phyloP scores from a whole-genome alignment of 192 early-diverging fungal species.

The Podila clonocystis region DNA sequence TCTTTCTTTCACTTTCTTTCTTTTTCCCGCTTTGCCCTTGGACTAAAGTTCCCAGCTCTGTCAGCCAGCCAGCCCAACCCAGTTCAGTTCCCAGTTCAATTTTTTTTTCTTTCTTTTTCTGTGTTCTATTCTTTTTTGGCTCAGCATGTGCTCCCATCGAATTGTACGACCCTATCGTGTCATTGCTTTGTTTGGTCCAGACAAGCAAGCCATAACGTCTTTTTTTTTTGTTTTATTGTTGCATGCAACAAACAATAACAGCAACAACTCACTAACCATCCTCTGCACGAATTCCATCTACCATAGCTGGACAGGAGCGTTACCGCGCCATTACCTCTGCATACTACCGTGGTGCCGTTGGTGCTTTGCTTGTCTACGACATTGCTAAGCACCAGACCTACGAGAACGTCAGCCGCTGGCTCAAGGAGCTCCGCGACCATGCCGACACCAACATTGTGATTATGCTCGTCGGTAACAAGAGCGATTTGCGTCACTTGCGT shows the following conservation, averaged over 20 bases:
- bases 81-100: constrained; percentile 27
- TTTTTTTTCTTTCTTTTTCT: constrained; percentile 12
- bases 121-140: constrained; percentile 8
- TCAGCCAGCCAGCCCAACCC: not conserved
- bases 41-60: not conserved
- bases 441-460: constrained; percentile 99
- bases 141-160: constrained; percentile 2
- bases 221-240: constrained; percentile 9
- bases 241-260: too few species aligned
- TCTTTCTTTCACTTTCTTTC: not conserved
- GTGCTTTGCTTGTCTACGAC: constrained; percentile 97
- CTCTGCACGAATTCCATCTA: constrained; percentile 3
- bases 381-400: constrained; percentile 97
- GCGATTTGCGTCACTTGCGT: constrained; percentile 94
- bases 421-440: constrained; percentile 98
- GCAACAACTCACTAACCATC: not conserved
- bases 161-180: not conserved
- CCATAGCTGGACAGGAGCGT: constrained; percentile 72
- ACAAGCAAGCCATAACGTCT: not conserved
- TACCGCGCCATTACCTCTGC: constrained; percentile 88
- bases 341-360: constrained; percentile 97
- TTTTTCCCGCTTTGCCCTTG: constrained; percentile 25
- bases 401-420: constrained; percentile 96
- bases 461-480: constrained; percentile 99
- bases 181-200: not conserved